A percentile compares a stretch with the other conserved stretches of the same genome.
phyloP scores from a whole-genome alignment of 2,329 filamentous ascomycete species.

The Elsinoe batatas region DNA sequence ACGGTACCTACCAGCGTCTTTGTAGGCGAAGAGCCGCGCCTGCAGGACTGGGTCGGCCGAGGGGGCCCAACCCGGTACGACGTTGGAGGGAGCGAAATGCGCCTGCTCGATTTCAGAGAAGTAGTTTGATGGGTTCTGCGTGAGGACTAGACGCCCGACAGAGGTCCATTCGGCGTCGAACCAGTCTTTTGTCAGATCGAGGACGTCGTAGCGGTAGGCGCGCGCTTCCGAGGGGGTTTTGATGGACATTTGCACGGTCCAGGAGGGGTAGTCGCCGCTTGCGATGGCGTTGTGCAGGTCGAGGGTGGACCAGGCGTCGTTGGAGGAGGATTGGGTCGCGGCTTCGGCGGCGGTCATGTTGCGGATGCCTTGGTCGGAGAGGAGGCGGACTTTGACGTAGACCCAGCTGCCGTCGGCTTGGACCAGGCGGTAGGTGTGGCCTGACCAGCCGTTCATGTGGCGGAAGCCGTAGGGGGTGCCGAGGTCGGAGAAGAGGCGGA shows the following conservation, averaged over 20 bases:
- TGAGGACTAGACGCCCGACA: background rate
- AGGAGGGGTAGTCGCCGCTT: constrained; percentile 37
- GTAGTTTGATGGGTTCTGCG: constrained; percentile 47
- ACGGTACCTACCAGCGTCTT: constrained; percentile 44
- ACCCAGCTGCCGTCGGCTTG: constrained; percentile 36
- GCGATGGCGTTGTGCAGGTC: constrained; percentile 39
- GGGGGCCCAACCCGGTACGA: constrained; percentile 54
- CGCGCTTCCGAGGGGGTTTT: constrained; percentile 45
- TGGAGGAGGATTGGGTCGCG: constrained; percentile 25
- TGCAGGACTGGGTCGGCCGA: constrained; percentile 54
- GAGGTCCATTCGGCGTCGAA: constrained; percentile 40
- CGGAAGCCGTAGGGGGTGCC: constrained; percentile 38
- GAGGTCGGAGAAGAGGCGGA: constrained; percentile 43
- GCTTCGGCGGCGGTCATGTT: constrained; percentile 34
- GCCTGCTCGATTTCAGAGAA: constrained; percentile 61
- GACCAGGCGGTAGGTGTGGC: constrained; percentile 35
- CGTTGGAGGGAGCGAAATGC: constrained; percentile 53
- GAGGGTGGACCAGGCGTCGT: constrained; percentile 30
- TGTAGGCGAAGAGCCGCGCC: constrained; percentile 53
- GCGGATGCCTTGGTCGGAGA: constrained; percentile 38
- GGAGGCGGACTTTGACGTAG: constrained; percentile 45
- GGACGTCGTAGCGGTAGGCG: constrained; percentile 40
- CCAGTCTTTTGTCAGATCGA: constrained; percentile 50
- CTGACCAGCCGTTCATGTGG: constrained; percentile 38
- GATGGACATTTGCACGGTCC: constrained; percentile 46